Conservation (phyloP, 306 rosid genomes). For the Trichosanthes cucumerina region DNA sequence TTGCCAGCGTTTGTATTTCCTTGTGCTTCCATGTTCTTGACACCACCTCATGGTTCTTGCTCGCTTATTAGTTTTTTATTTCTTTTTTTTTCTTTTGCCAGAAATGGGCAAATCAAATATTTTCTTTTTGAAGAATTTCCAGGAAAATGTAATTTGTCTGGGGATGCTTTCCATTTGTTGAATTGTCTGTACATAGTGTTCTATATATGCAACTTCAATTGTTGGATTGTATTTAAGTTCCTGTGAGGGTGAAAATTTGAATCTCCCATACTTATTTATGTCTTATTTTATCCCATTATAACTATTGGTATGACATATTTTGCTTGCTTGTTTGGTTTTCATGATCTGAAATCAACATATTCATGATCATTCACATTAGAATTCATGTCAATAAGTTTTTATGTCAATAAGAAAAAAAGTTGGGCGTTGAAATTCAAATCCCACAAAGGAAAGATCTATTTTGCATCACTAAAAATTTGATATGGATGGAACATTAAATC, state of each 20-base stretch:
- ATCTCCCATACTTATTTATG: too few species aligned
- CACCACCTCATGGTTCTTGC: conserved; percentile 39
- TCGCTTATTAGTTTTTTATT: conserved; percentile 24
- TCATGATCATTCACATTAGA: too few species aligned
- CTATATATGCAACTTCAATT: not conserved
- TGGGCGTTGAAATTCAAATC: not conserved
- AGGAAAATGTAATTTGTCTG: not conserved
- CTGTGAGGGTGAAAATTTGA: too few species aligned
- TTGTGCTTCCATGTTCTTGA: conserved; percentile 45
- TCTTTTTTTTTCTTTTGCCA: not conserved
- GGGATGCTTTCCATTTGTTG: not conserved
- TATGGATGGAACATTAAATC: not conserved
- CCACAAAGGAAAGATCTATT: not conserved
- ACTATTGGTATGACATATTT: not conserved
- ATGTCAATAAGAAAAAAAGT: not conserved
- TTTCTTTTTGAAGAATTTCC: not conserved
- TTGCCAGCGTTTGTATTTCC: conserved; percentile 44
- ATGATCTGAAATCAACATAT: too few species aligned
- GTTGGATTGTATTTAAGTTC: not conserved
- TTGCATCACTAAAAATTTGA: not conserved
- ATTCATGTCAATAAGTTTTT: not conserved
- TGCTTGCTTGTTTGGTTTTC: not conserved
- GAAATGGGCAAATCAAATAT: not conserved
- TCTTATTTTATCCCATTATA: too few species aligned
- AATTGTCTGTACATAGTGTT: conserved; percentile 1